Evolutionary conservation across 768 basidiomycete species (phyloP), one percentile per base, ranked within the genome.

Genomic region (Psilocybe cyanescens): DNA sequence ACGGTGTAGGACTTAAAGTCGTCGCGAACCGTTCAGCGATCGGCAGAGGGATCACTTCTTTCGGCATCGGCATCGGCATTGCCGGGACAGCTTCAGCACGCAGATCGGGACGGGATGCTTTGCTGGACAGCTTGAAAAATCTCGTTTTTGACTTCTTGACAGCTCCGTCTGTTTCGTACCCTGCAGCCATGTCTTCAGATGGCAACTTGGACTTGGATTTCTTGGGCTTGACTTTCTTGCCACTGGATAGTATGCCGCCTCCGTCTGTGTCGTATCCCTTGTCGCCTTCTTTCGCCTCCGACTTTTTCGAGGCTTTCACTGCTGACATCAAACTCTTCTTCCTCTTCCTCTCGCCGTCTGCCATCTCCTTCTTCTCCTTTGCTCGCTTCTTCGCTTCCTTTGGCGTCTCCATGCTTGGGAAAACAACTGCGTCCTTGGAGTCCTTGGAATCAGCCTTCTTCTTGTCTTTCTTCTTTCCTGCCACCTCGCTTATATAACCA

Each of bases 21-120:
- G 78, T 81, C 9, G 79, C 82, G 64, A 83, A 86, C 60, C 73
- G 72, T 16, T 74, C 78, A 3, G 82, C 82, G 58, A 84, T 83
- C 24, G 83, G 82, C 19, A 83, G 74, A 7, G 73, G 67, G 33
- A 79, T 67, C 1, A 71, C 66, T 41, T 74, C 74, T 51, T 66
- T 74, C 69, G 75, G 17, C 44, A 63, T 31, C 8, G 53, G 59
- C 14, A 65, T 45, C n/a, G 53, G 59, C 14, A 65, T 30, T 4
- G 67, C 58, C 28, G 67, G 65, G 1, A 68, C 64, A n/a, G 69
- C 70, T 9, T 75, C 72, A n/a, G 67, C 62, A 16, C 65, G 68
- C 30, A 79, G 47, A 55, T 79, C 79, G 0, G 70, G 65, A 50
- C 78, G 76, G 2, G 79, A 78, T 16, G 73, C 69, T 58, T 78